These are phyloP conservation scores for Pseudogymnoascus sp. DNA, from an alignment of 2,329 filamentous ascomycete species.

Conservation along the genomic window DNA sequence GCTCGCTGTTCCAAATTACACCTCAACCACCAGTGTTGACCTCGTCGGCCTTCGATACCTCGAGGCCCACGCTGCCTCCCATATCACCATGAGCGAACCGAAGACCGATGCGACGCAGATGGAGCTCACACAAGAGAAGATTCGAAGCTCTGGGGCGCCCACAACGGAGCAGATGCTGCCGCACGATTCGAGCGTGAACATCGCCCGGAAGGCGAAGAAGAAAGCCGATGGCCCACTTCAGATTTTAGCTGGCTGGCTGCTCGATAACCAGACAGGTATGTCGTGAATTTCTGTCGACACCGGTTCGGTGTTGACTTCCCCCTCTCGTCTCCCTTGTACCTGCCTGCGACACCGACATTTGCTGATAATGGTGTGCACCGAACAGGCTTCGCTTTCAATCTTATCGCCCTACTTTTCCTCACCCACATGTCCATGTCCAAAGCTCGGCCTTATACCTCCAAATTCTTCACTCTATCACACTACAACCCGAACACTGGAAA, in stretches of 20 bases:
- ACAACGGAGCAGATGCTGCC: slow-evolving; percentile 2
- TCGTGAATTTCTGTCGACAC: not conserved
- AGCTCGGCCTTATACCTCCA: slow-evolving; percentile 68
- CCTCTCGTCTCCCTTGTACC: not conserved
- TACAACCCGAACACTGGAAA: slow-evolving; percentile 58
- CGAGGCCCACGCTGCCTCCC: not conserved
- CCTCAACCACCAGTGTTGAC: not conserved
- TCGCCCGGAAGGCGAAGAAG: slow-evolving; percentile 4
- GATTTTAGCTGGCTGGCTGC: not conserved
- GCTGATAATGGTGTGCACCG: not conserved
- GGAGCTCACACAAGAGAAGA: not conserved
- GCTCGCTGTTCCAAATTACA: not conserved
- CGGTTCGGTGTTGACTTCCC: slow-evolving; percentile 10
- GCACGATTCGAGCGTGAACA: not conserved
- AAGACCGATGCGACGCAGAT: not conserved
- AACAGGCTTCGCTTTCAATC: slow-evolving; percentile 74
- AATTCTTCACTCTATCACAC: slow-evolving; percentile 84
- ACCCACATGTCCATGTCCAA: slow-evolving; percentile 77
- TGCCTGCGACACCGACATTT: not conserved
- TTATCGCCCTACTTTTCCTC: slow-evolving; percentile 73
- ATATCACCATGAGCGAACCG: not conserved
- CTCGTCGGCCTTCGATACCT: not conserved
- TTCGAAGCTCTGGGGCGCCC: not conserved
- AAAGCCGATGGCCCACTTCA: not conserved
- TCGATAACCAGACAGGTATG: not conserved